phyloP scores from a whole-genome alignment of 306 rosid genomes.

The Ormosia emarginata region DNA sequence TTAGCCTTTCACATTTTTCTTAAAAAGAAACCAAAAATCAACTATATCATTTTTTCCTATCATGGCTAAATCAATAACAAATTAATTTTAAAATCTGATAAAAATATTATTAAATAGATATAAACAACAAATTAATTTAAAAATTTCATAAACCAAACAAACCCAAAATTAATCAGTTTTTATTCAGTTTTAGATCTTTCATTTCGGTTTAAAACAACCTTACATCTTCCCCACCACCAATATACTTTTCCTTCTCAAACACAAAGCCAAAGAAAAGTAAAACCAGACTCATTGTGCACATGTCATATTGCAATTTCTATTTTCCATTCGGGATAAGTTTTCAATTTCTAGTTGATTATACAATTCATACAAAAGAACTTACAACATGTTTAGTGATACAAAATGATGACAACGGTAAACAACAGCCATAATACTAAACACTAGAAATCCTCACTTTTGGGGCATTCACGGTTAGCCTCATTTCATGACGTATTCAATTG shows the following conservation, averaged over 20 bases:
- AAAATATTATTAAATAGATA: too few relatives aligned
- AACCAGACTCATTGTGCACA: neutral
- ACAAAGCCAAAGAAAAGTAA: neutral
- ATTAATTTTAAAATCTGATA: too few relatives aligned
- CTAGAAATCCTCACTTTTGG: neutral
- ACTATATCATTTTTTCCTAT: too few relatives aligned
- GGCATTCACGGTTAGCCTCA: constrained; percentile 1
- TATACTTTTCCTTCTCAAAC: neutral
- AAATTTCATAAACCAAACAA: too few relatives aligned
- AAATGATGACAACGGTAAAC: neutral
- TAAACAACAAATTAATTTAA: too few relatives aligned
- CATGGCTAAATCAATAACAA: too few relatives aligned
- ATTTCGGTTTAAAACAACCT: neutral
- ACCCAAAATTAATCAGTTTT: neutral
- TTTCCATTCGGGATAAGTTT: neutral
- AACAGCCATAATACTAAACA: neutral
- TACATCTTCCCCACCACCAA: neutral
- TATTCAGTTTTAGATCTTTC: neutral
- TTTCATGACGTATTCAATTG: neutral
- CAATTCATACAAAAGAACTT: neutral
- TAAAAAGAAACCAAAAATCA: too few relatives aligned
- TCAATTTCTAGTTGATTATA: neutral
- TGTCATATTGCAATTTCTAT: neutral
- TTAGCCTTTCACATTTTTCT: too few relatives aligned
- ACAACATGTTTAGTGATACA: constrained; percentile 15